These are phyloP conservation scores for Aspergillus nidulans DNA, from an alignment of 495 filamentous ascomycete species.

Conservation along the genomic window DNA sequence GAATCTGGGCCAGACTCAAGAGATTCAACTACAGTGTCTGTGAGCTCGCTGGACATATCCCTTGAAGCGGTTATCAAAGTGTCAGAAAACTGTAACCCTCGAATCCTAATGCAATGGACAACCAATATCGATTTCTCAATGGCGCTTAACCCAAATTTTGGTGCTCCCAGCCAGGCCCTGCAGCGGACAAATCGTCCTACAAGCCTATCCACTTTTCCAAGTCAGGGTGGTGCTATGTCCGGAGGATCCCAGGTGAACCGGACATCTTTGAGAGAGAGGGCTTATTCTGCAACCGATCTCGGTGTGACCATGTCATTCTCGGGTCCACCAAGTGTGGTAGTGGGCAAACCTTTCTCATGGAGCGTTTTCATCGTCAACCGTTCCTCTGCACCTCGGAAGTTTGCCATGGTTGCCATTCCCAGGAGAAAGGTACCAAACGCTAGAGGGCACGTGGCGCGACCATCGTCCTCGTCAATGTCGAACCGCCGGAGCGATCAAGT, in stretches of 20 bases:
- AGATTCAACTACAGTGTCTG: conserved; percentile 40
- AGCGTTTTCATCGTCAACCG: conserved; percentile 86
- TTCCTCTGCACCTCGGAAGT: conserved; percentile 60
- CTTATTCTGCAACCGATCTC: conserved; percentile 50
- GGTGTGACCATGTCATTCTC: conserved; percentile 75
- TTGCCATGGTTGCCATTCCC: conserved; percentile 75
- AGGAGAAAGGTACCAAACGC: conserved; percentile 66
- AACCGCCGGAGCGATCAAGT: conserved; percentile 46
- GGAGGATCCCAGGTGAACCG: conserved; percentile 39
- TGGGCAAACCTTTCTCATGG: conserved; percentile 82
- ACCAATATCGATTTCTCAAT: conserved; percentile 80
- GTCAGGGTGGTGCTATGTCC: conserved; percentile 25
- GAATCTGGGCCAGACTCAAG: conserved; percentile 53
- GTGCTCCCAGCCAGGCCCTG: conserved; percentile 53
- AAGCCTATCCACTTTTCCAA: conserved; percentile 45
- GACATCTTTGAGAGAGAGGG: conserved; percentile 50
- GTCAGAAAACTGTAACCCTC: conserved; percentile 62
- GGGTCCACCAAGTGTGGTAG: conserved; percentile 54
- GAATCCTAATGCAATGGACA: conserved; percentile 74
- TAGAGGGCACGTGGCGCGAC: conserved; percentile 51
- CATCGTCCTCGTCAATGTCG: conserved; percentile 43
- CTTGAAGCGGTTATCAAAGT: conserved; percentile 64
- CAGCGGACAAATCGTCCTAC: conserved; percentile 48
- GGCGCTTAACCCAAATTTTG: conserved; percentile 58
- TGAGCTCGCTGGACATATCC: conserved; percentile 56